These are phyloP conservation scores for Claviceps humidiphila DNA, from an alignment of 2,329 filamentous ascomycete species.

Conservation along the genomic window DNA sequence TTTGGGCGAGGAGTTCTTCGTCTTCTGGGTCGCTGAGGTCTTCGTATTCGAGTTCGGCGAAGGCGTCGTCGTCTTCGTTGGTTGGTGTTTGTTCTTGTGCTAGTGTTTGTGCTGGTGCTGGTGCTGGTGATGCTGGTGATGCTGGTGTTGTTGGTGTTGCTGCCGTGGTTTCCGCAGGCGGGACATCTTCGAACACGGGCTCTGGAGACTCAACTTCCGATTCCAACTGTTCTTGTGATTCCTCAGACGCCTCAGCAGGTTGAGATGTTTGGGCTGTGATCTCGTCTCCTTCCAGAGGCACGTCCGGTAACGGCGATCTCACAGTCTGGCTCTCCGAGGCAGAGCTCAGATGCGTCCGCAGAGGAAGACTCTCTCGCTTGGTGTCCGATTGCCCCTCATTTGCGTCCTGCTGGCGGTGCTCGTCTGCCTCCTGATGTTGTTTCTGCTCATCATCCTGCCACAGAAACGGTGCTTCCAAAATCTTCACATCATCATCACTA, in stretches of 20 bases:
- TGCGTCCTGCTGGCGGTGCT: neutral
- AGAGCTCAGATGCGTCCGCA: neutral
- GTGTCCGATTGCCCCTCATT: neutral
- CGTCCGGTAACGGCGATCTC: neutral
- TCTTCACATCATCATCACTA: slow-evolving; percentile 44
- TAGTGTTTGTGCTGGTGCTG: too few species aligned
- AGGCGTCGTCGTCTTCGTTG: slow-evolving; percentile 26
- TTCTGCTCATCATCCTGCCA: neutral
- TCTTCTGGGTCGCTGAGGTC: slow-evolving; percentile 81
- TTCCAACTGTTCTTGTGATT: neutral
- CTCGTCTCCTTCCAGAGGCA: neutral
- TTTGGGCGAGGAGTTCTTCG: slow-evolving; percentile 71
- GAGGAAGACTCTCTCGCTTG: too few species aligned
- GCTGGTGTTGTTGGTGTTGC: neutral
- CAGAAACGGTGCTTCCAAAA: slow-evolving; percentile 33
- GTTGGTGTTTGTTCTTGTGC: too few species aligned
- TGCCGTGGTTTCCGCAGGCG: neutral
- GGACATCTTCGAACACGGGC: slow-evolving; percentile 24
- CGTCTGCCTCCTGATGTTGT: neutral
- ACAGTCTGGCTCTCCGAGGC: slow-evolving; percentile 7
- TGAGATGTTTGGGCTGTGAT: neutral
- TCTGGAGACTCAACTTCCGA: slow-evolving; percentile 18
- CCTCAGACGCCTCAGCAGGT: neutral
- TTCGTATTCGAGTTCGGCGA: slow-evolving; percentile 52
- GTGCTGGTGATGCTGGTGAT: neutral